Evolutionary conservation across 2,329 filamentous ascomycete species (phyloP).

Genomic region (Byssochlamys sp.): DNA sequence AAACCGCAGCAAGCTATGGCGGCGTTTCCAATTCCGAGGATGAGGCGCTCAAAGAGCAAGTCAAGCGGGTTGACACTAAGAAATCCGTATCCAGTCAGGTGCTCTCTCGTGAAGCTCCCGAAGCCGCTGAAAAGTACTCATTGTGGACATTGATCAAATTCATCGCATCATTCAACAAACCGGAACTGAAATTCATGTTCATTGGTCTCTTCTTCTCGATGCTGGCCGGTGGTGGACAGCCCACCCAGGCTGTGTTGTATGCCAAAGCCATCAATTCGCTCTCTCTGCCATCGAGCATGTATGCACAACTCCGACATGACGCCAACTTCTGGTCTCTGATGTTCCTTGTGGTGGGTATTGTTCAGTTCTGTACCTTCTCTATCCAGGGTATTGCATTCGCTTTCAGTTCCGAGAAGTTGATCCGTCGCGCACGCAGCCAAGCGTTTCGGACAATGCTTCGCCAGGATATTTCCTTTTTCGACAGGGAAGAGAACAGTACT

Average conservation of each 20-base stretch:
- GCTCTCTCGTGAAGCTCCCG: conserved; percentile 47
- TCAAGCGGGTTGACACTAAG: conserved; percentile 39
- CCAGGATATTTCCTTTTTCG: conserved; percentile 88
- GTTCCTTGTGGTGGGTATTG: conserved; percentile 74
- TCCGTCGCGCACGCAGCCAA: conserved; percentile 70
- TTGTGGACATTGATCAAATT: conserved; percentile 69
- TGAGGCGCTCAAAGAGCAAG: conserved; percentile 20
- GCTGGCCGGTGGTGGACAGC: conserved; percentile 73
- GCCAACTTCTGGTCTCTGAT: conserved; percentile 81
- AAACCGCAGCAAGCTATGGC: conserved; percentile 23
- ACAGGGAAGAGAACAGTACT: conserved; percentile 76
- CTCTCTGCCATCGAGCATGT: conserved; percentile 46
- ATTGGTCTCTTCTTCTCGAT: conserved; percentile 63
- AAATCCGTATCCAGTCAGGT: conserved; percentile 59
- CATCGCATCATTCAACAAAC: conserved; percentile 67
- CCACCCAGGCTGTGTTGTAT: conserved; percentile 70
- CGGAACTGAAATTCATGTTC: conserved; percentile 63
- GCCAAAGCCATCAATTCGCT: conserved; percentile 74
- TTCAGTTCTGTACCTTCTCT: conserved; percentile 60
- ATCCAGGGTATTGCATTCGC: conserved; percentile 67
- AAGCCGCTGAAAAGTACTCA: conserved; percentile 52
- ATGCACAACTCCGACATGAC: conserved; percentile 53
- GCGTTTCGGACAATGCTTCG: conserved; percentile 82
- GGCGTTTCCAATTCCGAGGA: conserved; percentile 19
- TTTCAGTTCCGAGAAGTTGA: conserved; percentile 72